Conservation (phyloP, 345 rosid genomes). For the Carallia brachiata region DNA sequence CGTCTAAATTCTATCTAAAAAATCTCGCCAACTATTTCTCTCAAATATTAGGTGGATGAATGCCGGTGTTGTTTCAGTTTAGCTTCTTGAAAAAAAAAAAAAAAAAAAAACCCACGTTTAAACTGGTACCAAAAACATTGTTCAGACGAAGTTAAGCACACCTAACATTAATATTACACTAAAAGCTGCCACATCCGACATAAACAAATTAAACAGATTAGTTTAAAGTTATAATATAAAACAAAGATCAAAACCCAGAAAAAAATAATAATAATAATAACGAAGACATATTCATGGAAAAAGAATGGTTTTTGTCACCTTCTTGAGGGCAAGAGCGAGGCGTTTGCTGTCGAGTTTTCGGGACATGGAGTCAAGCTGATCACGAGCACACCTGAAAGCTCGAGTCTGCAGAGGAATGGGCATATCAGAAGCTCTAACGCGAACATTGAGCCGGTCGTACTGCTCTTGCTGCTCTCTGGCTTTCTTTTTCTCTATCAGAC, state of each 20-base stretch:
- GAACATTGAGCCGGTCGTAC: constrained; percentile 50
- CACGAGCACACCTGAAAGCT: constrained; percentile 78
- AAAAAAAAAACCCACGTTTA: too few species aligned
- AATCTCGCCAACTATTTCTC: too few species aligned
- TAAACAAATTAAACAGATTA: background rate
- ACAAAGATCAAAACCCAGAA: background rate
- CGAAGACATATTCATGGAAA: background rate
- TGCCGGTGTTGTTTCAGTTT: too few species aligned
- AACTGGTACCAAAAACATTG: too few species aligned
- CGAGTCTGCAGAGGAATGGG: constrained; percentile 57
- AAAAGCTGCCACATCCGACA: background rate
- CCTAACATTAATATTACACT: too few species aligned
- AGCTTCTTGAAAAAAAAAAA: too few species aligned
- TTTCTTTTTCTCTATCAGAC: constrained; percentile 91
- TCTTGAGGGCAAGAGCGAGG: constrained; percentile 88
- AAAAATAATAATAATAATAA: background rate
- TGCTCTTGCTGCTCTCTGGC: constrained; percentile 62
- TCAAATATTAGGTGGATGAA: too few species aligned
- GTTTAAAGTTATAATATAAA: background rate
- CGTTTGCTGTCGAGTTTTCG: constrained; percentile 83
- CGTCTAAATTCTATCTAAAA: too few species aligned
- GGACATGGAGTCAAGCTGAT: constrained; percentile 71
- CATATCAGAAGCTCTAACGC: constrained; percentile 89
- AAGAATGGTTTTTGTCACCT: constrained; percentile 33
- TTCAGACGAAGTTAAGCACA: too few species aligned